A percentile compares a stretch with the other conserved stretches of the same genome.
These are phyloP conservation scores for Tricholoma sp. DNA, from an alignment of 768 basidiomycete species.

Conservation along the genomic window DNA sequence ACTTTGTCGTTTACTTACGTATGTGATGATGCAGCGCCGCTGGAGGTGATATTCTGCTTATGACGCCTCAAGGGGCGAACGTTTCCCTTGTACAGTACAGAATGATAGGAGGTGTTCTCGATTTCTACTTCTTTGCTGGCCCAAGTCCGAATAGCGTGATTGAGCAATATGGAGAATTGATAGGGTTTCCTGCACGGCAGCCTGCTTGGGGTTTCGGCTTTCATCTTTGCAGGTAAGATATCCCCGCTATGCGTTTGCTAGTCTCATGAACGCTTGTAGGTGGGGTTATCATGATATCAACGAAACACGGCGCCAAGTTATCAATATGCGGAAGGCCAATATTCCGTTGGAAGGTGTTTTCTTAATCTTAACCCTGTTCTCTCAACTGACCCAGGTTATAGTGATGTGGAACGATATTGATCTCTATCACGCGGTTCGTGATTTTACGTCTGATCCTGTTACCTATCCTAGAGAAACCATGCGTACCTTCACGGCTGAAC, in stretches of 20 bases:
- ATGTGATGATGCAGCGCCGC: conserved; percentile 40
- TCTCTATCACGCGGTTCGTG: conserved; percentile 61
- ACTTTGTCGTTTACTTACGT: neutral
- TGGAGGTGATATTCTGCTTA: conserved; percentile 66
- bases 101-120: conserved; percentile 67
- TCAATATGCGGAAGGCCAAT: conserved; percentile 53
- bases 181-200: conserved; percentile 67
- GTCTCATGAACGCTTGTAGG: conserved; percentile 20
- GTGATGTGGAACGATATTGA: conserved; percentile 82
- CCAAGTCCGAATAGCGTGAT: conserved; percentile 54
- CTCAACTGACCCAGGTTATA: conserved; percentile 16
- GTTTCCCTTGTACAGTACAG: conserved; percentile 68
- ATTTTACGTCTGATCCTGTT: conserved; percentile 65
- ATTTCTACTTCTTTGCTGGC: conserved; percentile 76
- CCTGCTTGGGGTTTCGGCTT: conserved; percentile 77
- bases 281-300: conserved; percentile 44
- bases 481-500: conserved; percentile 44
- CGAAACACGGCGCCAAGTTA: conserved; percentile 51
- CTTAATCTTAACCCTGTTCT: neutral
- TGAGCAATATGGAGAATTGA: conserved; percentile 63
- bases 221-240: conserved; percentile 57
- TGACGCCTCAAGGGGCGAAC: conserved; percentile 49
- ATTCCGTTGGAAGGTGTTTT: conserved; percentile 72
- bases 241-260: neutral
- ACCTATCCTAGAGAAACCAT: conserved; percentile 54